phyloP scores from a whole-genome alignment of 352 stramenopile species.

The Plasmopara halstedii region DNA sequence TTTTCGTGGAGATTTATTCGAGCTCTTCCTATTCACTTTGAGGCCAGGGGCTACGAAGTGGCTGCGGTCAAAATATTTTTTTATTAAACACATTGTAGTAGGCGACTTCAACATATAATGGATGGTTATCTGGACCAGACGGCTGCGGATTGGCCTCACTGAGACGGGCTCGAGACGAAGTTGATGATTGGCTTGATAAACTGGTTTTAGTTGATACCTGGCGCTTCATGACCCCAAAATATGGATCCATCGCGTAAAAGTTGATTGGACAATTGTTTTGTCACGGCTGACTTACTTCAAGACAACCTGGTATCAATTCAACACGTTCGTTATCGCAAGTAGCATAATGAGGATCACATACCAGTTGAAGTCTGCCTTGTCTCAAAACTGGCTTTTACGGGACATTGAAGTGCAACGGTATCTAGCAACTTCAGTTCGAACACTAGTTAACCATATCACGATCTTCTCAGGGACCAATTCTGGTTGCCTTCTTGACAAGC shows the following conservation, averaged over 20 bases:
- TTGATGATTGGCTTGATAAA: neutral
- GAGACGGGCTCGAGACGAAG: neutral
- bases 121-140: neutral
- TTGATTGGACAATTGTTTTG: constrained; percentile 9
- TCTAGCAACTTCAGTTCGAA: neutral
- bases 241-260: constrained; percentile 3
- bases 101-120: too few relatives aligned
- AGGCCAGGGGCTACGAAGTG: too few relatives aligned
- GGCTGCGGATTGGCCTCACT: too few relatives aligned
- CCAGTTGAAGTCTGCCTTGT: neutral
- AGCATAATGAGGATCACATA: constrained; percentile 10
- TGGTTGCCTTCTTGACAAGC: constrained; percentile 6
- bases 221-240: constrained; percentile 3
- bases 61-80: too few relatives aligned
- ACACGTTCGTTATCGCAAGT: constrained; percentile 4
- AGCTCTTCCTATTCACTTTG: too few relatives aligned
- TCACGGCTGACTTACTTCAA: constrained; percentile 7
- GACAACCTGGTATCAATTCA: constrained; percentile 3
- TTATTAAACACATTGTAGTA: too few relatives aligned
- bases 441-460: neutral
- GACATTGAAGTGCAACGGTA: neutral
- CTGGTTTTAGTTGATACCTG: constrained; percentile 6
- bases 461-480: constrained; percentile 5
- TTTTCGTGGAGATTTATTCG: too few relatives aligned
- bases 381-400: neutral